Evolutionary conservation across 331 rosid species (phyloP), one percentile per base, ranked within the genome.

Genomic region (Quercus lobata): DNA sequence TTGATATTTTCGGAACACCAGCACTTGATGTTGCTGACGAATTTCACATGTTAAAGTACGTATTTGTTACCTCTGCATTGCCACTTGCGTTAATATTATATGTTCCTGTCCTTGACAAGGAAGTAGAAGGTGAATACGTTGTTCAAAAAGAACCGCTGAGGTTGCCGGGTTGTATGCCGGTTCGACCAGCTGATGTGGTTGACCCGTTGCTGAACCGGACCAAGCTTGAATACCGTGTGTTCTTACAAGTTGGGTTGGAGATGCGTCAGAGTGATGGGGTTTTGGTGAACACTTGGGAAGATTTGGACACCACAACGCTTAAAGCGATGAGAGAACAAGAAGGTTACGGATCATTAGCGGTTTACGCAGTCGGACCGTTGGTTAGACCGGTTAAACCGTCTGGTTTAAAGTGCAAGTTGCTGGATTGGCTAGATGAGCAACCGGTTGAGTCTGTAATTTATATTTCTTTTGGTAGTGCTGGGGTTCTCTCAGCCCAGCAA

Each of bases 201-300:
- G 84, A 85, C 27, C 86, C 82, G 5, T 83, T 89, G 91, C 60
- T 80, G 14, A 78, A 89, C 62, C 84, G 92, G 12, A 78, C 63
- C 14, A 8, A 83, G 49, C 70, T 5, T 15, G 86, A 88, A 32
- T 85, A 91, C 17, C 1, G 1, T 2, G 87, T 74, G 65, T 83
- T 56, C 25, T 22, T 86, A 2, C 69, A 55, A 1, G 1, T 53
- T 0, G 86, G 73, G 2, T 15, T 1, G 0, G 79, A 21, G 7
- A 32, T 79, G 29, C 68, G 71, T 2, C 41, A 14, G 46, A 54
- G 82, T n/a, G 88, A 90, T 37, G 92, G 90, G 3, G 61, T 90
- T 35, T 70, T 88, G 79, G 55, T 88, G 17, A 88, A 87, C 35
- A 82, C 87, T 7, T 90, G 92, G 92, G 87, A 88, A 3, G 83